Evolutionary conservation across 1,284 basidiomycete genomes (phyloP), one percentile per base, ranked within the genome.

Genomic region (Schizopora paradoxa): DNA sequence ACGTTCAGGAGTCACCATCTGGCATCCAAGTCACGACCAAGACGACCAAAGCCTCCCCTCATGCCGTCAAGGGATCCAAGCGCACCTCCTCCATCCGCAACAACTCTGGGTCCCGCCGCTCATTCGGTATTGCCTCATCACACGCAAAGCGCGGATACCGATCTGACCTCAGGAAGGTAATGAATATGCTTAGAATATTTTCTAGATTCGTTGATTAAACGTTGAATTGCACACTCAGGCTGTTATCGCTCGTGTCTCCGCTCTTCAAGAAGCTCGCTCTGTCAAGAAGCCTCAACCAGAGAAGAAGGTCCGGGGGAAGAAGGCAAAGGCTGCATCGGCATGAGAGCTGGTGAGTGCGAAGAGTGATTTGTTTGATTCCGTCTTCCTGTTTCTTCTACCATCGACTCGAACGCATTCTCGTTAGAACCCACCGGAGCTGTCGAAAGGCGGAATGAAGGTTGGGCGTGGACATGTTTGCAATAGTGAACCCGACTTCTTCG

Each of bases 161-260:
- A 52, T 74, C 87, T 53, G 90, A 93, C 67, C 79, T 93, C 61
- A 79, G 89, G 53, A 64, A 72, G 45, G 90, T 91, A 71, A 79
- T 88, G 79, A 21, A 51, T 47, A 16, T 39, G 11, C 28, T 23
- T 19, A 18, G 13, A 3, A 26, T 41, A 25, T 43, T 34, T 45
- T 32, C 34, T 41, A 53, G 38, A 48, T 42, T 50, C 52, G 44
- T 50, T 46, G 50, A 51, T 14, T 43, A 37, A 48, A 56, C 33
- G 48, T 45, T 49, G 54, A 48, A 18, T 53, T 53, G 35, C 16
- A 49, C 48, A 47, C 36, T 42, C 60, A 92, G 90, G 84, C 83
- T 57, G 77, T 82, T 55, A 76, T 93, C 47, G 87, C 86, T 51
- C 88, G 90, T 54, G 78, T 83, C 44, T 89, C 87, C 56, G 85